Conservation (phyloP, 179 eudicot genomes). For the Actinidia polygama region DNA sequence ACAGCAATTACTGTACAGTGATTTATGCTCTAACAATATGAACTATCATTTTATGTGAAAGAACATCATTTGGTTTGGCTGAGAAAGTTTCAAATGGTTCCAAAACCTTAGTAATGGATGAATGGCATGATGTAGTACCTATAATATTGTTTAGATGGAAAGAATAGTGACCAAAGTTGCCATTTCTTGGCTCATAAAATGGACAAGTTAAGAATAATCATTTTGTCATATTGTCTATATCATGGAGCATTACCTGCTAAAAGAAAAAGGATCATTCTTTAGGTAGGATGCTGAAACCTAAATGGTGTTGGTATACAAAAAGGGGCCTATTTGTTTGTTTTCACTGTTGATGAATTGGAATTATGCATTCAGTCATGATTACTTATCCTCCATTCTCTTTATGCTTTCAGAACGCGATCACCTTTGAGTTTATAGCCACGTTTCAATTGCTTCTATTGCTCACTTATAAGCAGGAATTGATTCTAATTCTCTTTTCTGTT, state of each 20-base stretch:
- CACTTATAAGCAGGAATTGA: not conserved
- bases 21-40: not conserved
- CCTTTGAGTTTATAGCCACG: no score
- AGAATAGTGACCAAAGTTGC: not conserved
- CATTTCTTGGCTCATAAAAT: not conserved
- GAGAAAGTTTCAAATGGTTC: not conserved
- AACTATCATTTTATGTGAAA: no score
- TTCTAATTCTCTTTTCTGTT: constrained; percentile 1
- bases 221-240: not conserved
- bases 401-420: no score
- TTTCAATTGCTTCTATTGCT: not conserved
- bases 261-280: not conserved
- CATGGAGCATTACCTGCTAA: not conserved
- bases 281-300: not conserved
- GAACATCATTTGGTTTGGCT: not conserved
- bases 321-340: not conserved
- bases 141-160: not conserved
- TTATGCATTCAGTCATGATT: not conserved
- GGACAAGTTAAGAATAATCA: not conserved
- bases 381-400: not conserved
- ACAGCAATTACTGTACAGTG: not conserved
- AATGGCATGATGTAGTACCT: not conserved
- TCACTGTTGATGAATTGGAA: not conserved
- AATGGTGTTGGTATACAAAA: not conserved
- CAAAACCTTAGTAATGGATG: not conserved